Evolutionary conservation across 163 green algal genomes (phyloP), one percentile per base, ranked within the genome.

Genomic region (Volvox carteri): DNA sequence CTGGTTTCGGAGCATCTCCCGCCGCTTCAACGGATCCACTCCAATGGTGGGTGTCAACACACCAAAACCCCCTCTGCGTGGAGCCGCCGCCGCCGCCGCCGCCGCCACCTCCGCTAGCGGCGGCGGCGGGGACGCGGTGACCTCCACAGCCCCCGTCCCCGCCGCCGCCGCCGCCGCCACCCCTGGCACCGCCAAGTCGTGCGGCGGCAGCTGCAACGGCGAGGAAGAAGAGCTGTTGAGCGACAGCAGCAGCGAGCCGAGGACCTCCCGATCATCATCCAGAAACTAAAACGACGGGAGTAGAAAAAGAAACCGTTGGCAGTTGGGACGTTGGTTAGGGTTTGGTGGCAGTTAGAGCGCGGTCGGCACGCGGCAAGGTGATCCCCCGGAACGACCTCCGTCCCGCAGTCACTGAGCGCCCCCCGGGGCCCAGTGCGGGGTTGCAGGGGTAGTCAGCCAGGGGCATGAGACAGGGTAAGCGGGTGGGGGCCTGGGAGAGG

Each of bases 261-360:
- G 56, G 2, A 50, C 62, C 79, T 78, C 79, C 1, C 35, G 41
- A 33, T 87, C 79, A 19, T 87, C 79, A n/a, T 87, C 79, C 62
- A 87, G 60, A 68, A 87, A 87, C 79, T 87, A 58, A 54, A 50
- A 76, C 25, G 25, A 8, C 48, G 48, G 11, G 48, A 14, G 48
- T 11, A 39, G 1, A 19, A 72, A 14, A 30, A 2, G 0, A 37
- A 52, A 37, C 60, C 14, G 60, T 72, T 72, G n/a, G 60, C 60
- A 37, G 19, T 72, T 72, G 37, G 11, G 14, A 58, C 48, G 48
- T 11, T 14, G 48, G 48, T 58, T 58, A 14, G 14, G 14, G 11
- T 58, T 14, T 11, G 48, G 11, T 58, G 48, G n/a, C n/a, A n/a
- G n/a, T n/a, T n/a, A n/a, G n/a, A n/a, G n/a, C n/a, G n/a, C n/a